Evolutionary conservation across 2,329 filamentous ascomycete species (phyloP), one percentile per base, ranked within the genome.

Genomic region (Penicillium freii): DNA sequence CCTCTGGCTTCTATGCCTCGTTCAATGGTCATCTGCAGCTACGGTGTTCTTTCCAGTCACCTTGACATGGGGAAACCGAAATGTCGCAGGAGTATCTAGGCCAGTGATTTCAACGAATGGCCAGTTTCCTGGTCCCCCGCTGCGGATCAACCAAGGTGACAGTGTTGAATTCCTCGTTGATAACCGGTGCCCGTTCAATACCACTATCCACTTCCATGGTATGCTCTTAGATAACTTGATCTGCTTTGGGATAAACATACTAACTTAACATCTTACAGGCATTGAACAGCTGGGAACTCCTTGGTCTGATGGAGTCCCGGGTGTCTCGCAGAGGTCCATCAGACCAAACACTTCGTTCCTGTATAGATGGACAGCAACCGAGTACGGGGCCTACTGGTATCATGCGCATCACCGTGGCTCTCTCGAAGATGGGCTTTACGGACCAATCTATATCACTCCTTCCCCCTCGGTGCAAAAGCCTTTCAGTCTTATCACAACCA

Each of bases 361-460:
- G 0, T 84, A 87, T 65, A 74, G 73, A 33, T 87, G 82, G 75
- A 78, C 73, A n/a, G 84, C 84, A 0, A 77, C 75, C 0, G 79
- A 84, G 54, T 80, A 83, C 62, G 85, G 85, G 3, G 80, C 79
- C 42, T 85, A 83, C 70, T 86, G 82, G 76, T 87, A 87, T 62
- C 85, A 87, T 70, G 79, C 82, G 0, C 85, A 87, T 64, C 76
- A 77, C 25, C 72, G 75, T 1, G 78, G 78, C 1, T 84, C 86
- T 59, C 76, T 87, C 15, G 80, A 84, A 56, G 85, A 88, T 62
- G 86, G 86, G 0, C 71, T 85, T 11, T 84, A 81, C 50, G 85
- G 84, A 0, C 71, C 84, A 3, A 80, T 87, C 1, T 66, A 81
- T 10, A 82, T 87, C 19, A 57, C 65, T 2, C 71, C 71, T 1